phyloP scores from a whole-genome alignment of 2,329 filamentous ascomycete genomes.

The Fusarium phyllophilum region DNA sequence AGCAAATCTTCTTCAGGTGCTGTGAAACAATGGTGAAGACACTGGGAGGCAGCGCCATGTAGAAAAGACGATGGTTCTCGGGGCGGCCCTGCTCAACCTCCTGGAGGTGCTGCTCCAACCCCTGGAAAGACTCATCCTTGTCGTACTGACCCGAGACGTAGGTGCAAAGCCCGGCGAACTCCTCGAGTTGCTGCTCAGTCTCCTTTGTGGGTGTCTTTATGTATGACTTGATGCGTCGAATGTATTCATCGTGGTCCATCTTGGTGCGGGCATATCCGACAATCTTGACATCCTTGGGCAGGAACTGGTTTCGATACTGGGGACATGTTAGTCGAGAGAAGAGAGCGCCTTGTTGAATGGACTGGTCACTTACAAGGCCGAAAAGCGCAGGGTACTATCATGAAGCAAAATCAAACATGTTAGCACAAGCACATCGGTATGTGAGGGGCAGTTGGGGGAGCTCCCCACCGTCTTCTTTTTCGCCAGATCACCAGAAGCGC shows the following conservation, averaged over 20 bases:
- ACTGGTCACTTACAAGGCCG: conserved; percentile 79
- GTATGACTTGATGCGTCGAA: conserved; percentile 94
- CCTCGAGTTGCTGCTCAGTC: conserved; percentile 91
- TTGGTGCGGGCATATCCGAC: conserved; percentile 99
- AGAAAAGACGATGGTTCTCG: conserved; percentile 94
- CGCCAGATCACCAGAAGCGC: conserved; percentile 95
- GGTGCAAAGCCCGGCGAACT: conserved; percentile 88
- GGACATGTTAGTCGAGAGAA: conserved; percentile 14
- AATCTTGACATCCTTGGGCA: conserved; percentile 95
- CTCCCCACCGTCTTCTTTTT: conserved; percentile 97
- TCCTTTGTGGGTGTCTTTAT: conserved; percentile 99
- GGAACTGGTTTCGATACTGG: conserved; percentile 98
- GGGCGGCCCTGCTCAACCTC: conserved; percentile 83
- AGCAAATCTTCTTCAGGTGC: conserved; percentile 97
- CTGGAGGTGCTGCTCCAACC: conserved; percentile 85
- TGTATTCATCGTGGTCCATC: conserved; percentile 97
- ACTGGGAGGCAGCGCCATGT: conserved; percentile 98
- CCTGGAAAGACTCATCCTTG: conserved; percentile 91
- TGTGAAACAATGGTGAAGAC: conserved; percentile 98
- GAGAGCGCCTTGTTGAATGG: not conserved
- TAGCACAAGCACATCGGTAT: conserved; percentile 27
- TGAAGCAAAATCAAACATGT: conserved; percentile 33
- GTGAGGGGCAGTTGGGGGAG: conserved; percentile 24
- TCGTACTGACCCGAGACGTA: conserved; percentile 99
- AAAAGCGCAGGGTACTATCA: conserved; percentile 93